Evolutionary conservation across 164 flowering plant genomes (phyloP).

Genomic region (Nymphaea thermarum): DNA sequence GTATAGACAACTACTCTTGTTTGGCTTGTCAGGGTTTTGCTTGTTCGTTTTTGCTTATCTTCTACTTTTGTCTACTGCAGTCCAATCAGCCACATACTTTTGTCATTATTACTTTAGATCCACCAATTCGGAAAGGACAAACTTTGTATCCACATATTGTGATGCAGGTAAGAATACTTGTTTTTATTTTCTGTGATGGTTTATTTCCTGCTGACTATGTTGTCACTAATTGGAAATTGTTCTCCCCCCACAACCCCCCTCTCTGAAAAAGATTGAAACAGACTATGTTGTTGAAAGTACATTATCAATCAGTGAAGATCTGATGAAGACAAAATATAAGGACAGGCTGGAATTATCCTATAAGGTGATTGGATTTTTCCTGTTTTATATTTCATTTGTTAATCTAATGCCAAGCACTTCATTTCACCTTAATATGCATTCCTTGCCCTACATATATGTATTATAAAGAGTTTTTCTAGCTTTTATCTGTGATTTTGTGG

Average conservation of each 20-base stretch:
- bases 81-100: constrained; percentile 95
- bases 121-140: constrained; percentile 97
- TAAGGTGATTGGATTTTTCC: constrained; percentile 40
- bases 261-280: constrained; percentile 72
- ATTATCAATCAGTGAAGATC: constrained; percentile 60
- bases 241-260: too few relatives aligned
- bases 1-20: background rate
- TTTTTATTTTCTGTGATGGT: background rate
- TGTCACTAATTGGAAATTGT: too few relatives aligned
- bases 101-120: constrained; percentile 87
- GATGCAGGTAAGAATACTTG: constrained; percentile 57
- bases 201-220: too few relatives aligned
- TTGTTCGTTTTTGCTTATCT: too few relatives aligned
- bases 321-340: constrained; percentile 68
- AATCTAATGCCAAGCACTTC: too few relatives aligned
- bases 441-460: too few relatives aligned
- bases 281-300: constrained; percentile 59
- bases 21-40: background rate
- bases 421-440: too few relatives aligned
- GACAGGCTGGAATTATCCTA: constrained; percentile 70
- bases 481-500: too few relatives aligned
- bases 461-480: too few relatives aligned
- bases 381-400: background rate
- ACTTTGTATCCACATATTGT: constrained; percentile 98
- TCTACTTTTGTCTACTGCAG: constrained; percentile 20